These are phyloP conservation scores for Sophora flavescens DNA, from an alignment of 306 rosid species.

Conservation along the genomic window DNA sequence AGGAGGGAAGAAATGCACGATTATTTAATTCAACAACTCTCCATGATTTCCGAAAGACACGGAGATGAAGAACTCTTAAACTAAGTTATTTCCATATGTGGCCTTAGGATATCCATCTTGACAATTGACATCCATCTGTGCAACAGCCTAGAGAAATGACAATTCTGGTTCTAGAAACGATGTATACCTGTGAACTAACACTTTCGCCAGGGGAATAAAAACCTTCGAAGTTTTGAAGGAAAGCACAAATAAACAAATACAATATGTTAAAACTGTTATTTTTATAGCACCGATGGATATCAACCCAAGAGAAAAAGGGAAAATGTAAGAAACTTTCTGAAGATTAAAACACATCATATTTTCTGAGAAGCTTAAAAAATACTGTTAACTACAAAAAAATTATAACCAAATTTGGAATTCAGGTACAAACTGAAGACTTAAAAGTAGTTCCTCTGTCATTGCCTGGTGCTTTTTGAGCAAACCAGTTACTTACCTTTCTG, in stretches of 20 bases:
- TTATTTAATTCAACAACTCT: too few relatives aligned
- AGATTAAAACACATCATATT: neutral
- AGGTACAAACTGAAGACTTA: neutral
- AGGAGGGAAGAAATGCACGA: too few relatives aligned
- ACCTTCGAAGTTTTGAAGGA: constrained; percentile 13
- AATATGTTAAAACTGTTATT: neutral
- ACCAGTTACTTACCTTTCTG: constrained; percentile 76
- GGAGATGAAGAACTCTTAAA: constrained; percentile 18
- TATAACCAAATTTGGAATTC: constrained; percentile 16
- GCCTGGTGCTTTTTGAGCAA: constrained; percentile 22
- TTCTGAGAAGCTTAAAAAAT: neutral
- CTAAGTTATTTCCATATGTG: neutral
- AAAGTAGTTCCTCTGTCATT: constrained; percentile 13
- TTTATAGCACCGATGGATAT: constrained; percentile 24
- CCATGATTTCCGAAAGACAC: too few relatives aligned
- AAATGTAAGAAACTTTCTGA: constrained; percentile 3
- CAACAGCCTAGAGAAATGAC: constrained; percentile 30
- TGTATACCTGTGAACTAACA: neutral
- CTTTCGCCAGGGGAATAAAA: neutral
- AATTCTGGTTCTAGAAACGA: constrained; percentile 20
- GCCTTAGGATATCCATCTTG: constrained; percentile 23
- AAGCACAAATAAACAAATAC: neutral
- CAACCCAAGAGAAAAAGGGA: neutral
- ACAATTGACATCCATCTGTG: neutral
- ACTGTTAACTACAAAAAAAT: neutral